Base-by-base conservation (phyloP, 2,329 filamentous ascomycete genomes). In the Salinomyces thailandicus region DNA sequence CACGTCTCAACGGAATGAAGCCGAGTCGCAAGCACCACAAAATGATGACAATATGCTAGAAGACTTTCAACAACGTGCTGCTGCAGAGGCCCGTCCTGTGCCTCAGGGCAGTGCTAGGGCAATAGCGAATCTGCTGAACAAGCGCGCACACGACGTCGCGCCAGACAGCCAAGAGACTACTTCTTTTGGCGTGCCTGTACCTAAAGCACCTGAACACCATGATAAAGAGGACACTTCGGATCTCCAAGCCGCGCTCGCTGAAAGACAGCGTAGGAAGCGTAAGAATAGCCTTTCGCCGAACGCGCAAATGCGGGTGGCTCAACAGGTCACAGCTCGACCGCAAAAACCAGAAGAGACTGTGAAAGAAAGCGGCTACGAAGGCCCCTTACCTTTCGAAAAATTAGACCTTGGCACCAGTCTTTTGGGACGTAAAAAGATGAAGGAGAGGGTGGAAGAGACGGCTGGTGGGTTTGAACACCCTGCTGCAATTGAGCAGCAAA, bases 311-410 rank as follows among this genome's bases (percentile, higher is more conserved):
- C 43, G 38, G 19, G 35, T 39, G 14, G 30, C 29, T 11, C 27
- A 39, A 1, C 37, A 43, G 13, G 55, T 59, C 32, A 46, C 56
- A 17, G 52, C 59, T 3, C 9, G 9, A n/a, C 22, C 22, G n/a
- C 55, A 62, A 14, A 51, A 63, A 3, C 52, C 60, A n/a, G 57
- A 29, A n/a, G 36, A 51, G 14, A 34, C 35, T 12, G 47, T 69
- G 7, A 77, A 74, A 33, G 68, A 75, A 35, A 62, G 59, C 3
- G 39, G 50, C 13, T 82, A 93, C 52, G 75, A 75, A 46, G 89
- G 89, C 0, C 85, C 87, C 0, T 61, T 98, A 4, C 91, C 91
- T 0, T 98, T 98, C 52, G 86, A 94, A 49, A 89, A 72, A 34
- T 62, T 80, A 5, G 71, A 85, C 53, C 69, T 94, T 1, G 77